These are phyloP conservation scores for Neolentinus lepideus DNA, from an alignment of 1,284 basidiomycete species.

Conservation along the genomic window DNA sequence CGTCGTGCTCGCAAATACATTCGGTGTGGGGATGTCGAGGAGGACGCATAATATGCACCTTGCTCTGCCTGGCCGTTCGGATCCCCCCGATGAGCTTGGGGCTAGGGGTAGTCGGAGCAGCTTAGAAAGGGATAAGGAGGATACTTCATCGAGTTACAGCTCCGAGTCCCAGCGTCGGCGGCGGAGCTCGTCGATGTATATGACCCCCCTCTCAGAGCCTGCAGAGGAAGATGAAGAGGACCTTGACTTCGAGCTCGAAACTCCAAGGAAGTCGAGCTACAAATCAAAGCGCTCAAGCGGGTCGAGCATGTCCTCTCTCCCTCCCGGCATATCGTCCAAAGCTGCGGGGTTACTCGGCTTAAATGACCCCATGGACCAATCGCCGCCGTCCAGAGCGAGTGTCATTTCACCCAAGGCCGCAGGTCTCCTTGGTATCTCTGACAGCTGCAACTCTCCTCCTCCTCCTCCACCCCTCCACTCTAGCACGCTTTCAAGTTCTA, in stretches of 20 bases:
- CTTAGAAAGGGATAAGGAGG: slow-evolving; percentile 11
- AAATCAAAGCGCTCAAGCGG: slow-evolving; percentile 16
- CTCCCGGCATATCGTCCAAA: slow-evolving; percentile 11
- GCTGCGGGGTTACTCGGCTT: neutral
- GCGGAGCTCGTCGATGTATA: neutral
- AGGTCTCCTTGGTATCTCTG: slow-evolving; percentile 16
- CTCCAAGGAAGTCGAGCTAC: no score
- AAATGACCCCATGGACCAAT: neutral
- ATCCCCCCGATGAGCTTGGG: no score
- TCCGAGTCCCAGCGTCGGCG: neutral
- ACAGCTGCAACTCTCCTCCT: slow-evolving; percentile 12
- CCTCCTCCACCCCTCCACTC: slow-evolving; percentile 12
- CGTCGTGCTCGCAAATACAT: slow-evolving; percentile 35
- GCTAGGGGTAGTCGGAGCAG: neutral
- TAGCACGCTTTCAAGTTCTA: no score
- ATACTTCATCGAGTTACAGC: no score
- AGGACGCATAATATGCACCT: slow-evolving; percentile 36
- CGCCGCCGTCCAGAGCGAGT: no score
- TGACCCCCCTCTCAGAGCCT: neutral
- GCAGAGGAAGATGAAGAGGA: neutral
- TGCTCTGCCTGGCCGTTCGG: slow-evolving; percentile 29
- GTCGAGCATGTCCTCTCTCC: slow-evolving; percentile 17
- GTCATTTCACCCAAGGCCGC: slow-evolving; percentile 4
- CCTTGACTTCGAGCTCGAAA: neutral
- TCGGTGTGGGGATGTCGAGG: slow-evolving; percentile 32